Evolutionary conservation across 495 filamentous ascomycete genomes (phyloP).

Genomic region (Penicillium daleae): DNA sequence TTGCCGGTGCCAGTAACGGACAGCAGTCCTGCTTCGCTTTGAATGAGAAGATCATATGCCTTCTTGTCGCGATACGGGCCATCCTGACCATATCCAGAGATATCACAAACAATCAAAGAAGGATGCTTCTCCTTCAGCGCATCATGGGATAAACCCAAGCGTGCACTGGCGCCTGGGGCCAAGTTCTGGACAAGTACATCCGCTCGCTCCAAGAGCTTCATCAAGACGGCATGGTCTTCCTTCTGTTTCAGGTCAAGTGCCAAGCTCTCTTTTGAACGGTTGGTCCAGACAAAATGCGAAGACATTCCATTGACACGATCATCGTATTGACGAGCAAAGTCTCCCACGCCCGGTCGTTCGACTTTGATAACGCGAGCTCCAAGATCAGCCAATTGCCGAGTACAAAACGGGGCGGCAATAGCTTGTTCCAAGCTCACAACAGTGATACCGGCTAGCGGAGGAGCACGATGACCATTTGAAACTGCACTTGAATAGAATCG

Average conservation of each 20-base stretch:
- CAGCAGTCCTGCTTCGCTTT: conserved; percentile 57
- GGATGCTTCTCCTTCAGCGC: conserved; percentile 44
- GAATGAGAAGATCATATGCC: conserved; percentile 59
- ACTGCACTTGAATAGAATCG: conserved; percentile 21
- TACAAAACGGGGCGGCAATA: conserved; percentile 57
- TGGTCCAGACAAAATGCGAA: conserved; percentile 59
- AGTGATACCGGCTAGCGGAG: conserved; percentile 50
- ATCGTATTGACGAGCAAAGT: conserved; percentile 56
- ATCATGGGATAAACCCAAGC: conserved; percentile 51
- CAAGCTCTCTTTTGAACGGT: conserved; percentile 55
- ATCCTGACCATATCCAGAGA: conserved; percentile 54
- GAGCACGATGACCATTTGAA: conserved; percentile 16
- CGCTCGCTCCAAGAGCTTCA: conserved; percentile 46
- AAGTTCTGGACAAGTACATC: conserved; percentile 59
- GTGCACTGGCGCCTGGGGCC: conserved; percentile 51
- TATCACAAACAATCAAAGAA: conserved; percentile 55
- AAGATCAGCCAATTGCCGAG: conserved; percentile 54
- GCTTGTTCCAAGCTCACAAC: conserved; percentile 59
- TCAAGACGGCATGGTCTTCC: conserved; percentile 44
- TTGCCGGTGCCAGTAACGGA: conserved; percentile 51
- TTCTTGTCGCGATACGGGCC: conserved; percentile 58
- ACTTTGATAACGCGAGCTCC: conserved; percentile 58
- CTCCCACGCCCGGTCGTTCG: conserved; percentile 51
- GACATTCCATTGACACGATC: conserved; percentile 49
- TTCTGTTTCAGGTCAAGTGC: conserved; percentile 51